Percentiles rank a stretch among this genome's conserved stretches.
These are phyloP conservation scores for Penicillium brevicompactum DNA, from an alignment of 2,329 filamentous ascomycete species.

Conservation along the genomic window DNA sequence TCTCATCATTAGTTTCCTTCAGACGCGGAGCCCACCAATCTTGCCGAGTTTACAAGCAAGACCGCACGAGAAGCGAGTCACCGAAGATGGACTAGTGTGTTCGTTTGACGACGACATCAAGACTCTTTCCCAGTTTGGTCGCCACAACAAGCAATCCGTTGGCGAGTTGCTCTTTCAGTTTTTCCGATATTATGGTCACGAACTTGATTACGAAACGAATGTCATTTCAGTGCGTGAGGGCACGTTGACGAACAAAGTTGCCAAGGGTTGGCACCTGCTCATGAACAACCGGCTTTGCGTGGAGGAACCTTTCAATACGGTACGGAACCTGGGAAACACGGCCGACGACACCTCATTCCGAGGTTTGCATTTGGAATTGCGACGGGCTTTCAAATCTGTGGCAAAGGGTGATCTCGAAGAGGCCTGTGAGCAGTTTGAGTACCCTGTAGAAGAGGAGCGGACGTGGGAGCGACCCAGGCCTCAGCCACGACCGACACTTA, in stretches of 20 bases:
- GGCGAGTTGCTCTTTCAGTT: slow-evolving; percentile 92
- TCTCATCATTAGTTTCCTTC: slow-evolving; percentile 93
- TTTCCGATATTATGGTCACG: slow-evolving; percentile 91
- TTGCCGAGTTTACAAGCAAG: slow-evolving; percentile 82
- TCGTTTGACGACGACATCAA: slow-evolving; percentile 86
- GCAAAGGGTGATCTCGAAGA: slow-evolving; percentile 76
- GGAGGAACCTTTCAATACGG: slow-evolving; percentile 92
- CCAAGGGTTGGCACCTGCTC: slow-evolving; percentile 83
- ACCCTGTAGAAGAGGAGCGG: slow-evolving; percentile 75
- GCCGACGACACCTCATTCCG: slow-evolving; percentile 93
- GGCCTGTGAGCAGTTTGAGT: slow-evolving; percentile 85
- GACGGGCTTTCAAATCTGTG: slow-evolving; percentile 82
- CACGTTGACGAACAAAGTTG: slow-evolving; percentile 73
- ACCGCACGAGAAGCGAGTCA: slow-evolving; percentile 62
- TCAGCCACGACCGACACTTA: slow-evolving; percentile 58
- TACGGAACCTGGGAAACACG: slow-evolving; percentile 90
- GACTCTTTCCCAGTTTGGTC: slow-evolving; percentile 72
- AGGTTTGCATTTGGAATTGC: slow-evolving; percentile 85
- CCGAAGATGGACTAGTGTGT: slow-evolving; percentile 67
- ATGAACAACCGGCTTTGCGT: slow-evolving; percentile 87
- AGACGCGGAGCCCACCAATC: slow-evolving; percentile 80
- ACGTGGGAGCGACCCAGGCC: slow-evolving; percentile 59
- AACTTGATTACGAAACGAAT: slow-evolving; percentile 83
- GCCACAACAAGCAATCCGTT: slow-evolving; percentile 76
- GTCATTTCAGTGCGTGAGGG: slow-evolving; percentile 86